Evolutionary conservation across 2,329 filamentous ascomycete genomes (phyloP).

Genomic region (Chaetomium globosum): DNA sequence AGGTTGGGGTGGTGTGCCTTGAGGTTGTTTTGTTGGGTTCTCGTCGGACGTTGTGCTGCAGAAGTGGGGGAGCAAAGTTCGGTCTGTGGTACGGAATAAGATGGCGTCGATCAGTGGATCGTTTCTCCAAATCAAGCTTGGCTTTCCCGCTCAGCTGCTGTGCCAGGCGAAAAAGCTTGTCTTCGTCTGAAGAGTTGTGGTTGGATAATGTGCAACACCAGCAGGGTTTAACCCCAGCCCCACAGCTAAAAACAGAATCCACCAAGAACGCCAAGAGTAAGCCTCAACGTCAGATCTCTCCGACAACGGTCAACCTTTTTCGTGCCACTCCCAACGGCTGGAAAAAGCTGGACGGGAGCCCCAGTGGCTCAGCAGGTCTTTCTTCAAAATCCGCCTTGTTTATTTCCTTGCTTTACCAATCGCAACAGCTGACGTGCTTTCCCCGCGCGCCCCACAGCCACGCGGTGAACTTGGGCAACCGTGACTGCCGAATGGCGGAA

Average conservation of each 20-base stretch:
- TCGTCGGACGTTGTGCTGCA: not conserved
- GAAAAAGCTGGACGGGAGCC: not conserved
- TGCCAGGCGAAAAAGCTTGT: slow-evolving; percentile 19
- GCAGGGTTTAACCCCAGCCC: not conserved
- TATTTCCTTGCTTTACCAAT: not conserved
- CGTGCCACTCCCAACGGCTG: not conserved
- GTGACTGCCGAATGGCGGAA: not conserved
- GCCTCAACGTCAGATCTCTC: not conserved
- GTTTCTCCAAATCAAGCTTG: not conserved
- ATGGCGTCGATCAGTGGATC: slow-evolving; percentile 4
- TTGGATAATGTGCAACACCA: slow-evolving; percentile 10
- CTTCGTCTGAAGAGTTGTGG: not conserved
- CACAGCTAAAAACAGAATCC: slow-evolving; percentile 17
- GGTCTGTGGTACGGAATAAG: not conserved
- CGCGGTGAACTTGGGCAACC: not conserved
- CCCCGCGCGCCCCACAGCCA: not conserved
- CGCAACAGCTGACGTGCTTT: not conserved
- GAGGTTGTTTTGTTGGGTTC: not conserved
- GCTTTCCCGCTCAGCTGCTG: slow-evolving; percentile 10
- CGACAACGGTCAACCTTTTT: slow-evolving; percentile 2
- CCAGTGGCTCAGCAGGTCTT: slow-evolving; percentile 8
- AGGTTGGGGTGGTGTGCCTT: not conserved
- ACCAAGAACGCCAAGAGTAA: slow-evolving; percentile 15
- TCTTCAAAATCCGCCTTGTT: not conserved
- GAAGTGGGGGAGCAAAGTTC: not conserved